phyloP scores from a whole-genome alignment of 192 early-diverging fungal genomes.

The Mortierella antarctica region DNA sequence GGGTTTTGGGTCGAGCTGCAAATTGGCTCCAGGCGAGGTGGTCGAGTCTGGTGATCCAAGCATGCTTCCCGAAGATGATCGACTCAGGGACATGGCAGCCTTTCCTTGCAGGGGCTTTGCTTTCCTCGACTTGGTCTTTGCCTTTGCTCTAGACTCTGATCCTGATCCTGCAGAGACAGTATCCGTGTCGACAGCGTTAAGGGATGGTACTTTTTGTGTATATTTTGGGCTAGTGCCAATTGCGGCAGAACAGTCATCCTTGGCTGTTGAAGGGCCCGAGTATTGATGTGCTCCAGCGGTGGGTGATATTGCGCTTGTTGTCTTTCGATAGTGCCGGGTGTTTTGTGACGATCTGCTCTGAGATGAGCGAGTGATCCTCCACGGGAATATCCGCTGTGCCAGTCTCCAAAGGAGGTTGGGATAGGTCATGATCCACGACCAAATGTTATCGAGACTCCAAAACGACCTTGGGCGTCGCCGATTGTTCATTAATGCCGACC shows the following conservation, averaged over 20 bases:
- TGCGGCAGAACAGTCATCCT: neutral
- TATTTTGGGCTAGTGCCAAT: neutral
- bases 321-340: slow-evolving; percentile 6
- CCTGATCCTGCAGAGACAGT: slow-evolving; percentile 44
- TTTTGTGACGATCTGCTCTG: slow-evolving; percentile 14
- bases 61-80: neutral
- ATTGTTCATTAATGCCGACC: slow-evolving; percentile 21
- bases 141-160: slow-evolving; percentile 33
- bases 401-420: slow-evolving; percentile 11
- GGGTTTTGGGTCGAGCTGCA: neutral
- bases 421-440: slow-evolving; percentile 21
- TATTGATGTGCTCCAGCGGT: slow-evolving; percentile 7
- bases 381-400: slow-evolving; percentile 15
- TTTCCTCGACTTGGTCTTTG: slow-evolving; percentile 37
- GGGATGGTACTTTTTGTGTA: neutral
- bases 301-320: neutral
- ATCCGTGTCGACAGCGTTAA: slow-evolving; percentile 37
- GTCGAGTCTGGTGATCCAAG: neutral
- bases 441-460: slow-evolving; percentile 28
- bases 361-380: slow-evolving; percentile 32
- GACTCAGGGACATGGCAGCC: neutral
- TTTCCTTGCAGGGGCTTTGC: neutral
- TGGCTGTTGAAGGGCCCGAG: slow-evolving; percentile 8
- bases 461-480: slow-evolving; percentile 28
- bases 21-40: neutral